Evolutionary conservation across 2,329 filamentous ascomycete species (phyloP).

Genomic region (Cercospora zeina): DNA sequence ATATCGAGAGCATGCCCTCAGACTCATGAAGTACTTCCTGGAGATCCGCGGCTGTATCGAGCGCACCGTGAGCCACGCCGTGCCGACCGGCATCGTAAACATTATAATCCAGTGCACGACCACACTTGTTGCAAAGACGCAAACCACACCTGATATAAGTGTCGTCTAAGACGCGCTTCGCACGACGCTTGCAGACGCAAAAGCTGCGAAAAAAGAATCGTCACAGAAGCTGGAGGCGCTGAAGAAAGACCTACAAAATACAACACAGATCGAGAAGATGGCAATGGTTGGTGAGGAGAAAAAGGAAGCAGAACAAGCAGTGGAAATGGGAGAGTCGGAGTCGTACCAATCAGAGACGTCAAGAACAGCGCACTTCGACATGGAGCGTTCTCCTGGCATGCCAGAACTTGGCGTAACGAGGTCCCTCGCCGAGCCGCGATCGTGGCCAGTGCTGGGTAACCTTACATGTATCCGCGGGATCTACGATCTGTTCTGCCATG

Average conservation of each 20-base stretch:
- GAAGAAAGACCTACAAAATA: neutral
- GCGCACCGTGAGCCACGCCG: neutral
- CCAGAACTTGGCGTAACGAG: no score
- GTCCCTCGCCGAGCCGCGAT: no score
- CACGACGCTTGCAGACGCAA: neutral
- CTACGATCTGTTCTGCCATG: neutral
- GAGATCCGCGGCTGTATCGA: neutral
- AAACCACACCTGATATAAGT: neutral
- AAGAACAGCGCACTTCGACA: no score
- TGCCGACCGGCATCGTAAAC: neutral
- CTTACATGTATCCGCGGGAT: neutral
- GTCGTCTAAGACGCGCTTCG: neutral
- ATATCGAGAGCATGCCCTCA: conserved; percentile 12
- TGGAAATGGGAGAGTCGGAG: no score
- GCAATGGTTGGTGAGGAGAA: no score
- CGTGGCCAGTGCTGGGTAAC: no score
- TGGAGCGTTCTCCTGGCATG: no score
- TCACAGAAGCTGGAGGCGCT: neutral
- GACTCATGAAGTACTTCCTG: conserved; percentile 11
- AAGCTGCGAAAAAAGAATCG: neutral
- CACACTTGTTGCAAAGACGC: neutral
- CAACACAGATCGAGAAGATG: no score
- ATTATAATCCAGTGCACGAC: neutral
- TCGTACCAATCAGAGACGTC: no score
- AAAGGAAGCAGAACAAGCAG: no score